Evolutionary conservation across 106 monocot species (phyloP), one percentile per base, ranked within the genome.

Genomic region (Ottelia alismoides): DNA sequence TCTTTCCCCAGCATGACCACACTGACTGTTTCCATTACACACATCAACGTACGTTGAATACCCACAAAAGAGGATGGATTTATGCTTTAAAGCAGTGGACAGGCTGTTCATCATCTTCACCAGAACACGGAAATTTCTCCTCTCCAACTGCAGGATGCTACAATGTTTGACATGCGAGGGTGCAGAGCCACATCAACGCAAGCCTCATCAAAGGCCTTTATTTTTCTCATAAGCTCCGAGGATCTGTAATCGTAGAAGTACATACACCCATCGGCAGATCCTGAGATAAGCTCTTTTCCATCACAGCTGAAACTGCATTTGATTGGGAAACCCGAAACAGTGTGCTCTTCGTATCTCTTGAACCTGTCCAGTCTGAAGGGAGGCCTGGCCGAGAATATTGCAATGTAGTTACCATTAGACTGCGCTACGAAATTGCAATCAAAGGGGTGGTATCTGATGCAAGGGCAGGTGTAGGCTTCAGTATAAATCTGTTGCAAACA

Each of bases 391-490:
- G 78, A 78, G 65, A 91, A 91, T 18, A 78, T 85, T 11, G 91
- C 85, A 25, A 78, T 78, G 65, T 91, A 91, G 61, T 91, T 91
- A 11, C 81, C 85, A 40, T 91, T 91, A 21, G 91, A 85, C 45
- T 91, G 85, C 14, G 75, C 85, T 20, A 91, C 65, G 53, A 91
- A 85, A 31, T 51, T 72, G 19, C 70, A 26, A 52, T 81, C 78
- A 18, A 47, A 57, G 20, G 91, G 91, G 58, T 91, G 91, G n/a
- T n/a, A n/a, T n/a, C n/a, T n/a, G n/a, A n/a, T n/a, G n/a, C n/a
- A n/a, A n/a, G n/a, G n/a, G n/a, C 49, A 81, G 81, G 45, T 73
- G 63, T 27, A 91, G 22, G 24, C 85, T 51, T 91, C 90, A 6
- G 53, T 43, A 35, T 91, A 91, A 48, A 91, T 75, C 90, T 91